Evolutionary conservation across 139 green algal species (phyloP).

Genomic region (Micromonas pusilla): DNA sequence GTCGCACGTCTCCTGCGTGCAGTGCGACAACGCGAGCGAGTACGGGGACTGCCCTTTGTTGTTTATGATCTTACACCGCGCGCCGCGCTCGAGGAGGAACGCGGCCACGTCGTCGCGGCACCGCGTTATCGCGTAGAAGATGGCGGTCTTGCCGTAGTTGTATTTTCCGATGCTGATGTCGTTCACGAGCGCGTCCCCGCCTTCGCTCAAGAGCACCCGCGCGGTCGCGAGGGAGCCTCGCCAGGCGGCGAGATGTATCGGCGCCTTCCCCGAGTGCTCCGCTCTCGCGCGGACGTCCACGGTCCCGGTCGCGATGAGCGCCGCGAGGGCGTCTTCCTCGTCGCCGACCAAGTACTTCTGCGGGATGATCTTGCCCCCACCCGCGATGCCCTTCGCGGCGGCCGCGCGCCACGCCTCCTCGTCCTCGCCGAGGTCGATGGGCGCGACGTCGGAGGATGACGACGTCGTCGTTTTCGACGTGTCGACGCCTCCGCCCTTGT

Average conservation of each 20-base stretch:
- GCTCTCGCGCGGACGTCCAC: background rate
- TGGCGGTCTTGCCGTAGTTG: conserved; percentile 30
- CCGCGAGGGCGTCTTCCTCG: background rate
- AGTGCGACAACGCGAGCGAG: conserved; percentile 6
- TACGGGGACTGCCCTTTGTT: conserved; percentile 24
- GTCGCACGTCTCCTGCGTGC: conserved; percentile 2
- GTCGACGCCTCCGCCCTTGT: too few relatives aligned
- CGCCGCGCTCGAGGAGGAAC: background rate
- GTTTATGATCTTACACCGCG: conserved; percentile 9
- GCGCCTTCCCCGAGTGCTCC: conserved; percentile 12
- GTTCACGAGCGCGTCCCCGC: conserved; percentile 7
- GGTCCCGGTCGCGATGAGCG: background rate
- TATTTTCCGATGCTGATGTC: background rate
- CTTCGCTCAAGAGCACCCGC: background rate
- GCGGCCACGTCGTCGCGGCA: conserved; percentile 24
- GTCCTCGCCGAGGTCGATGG: background rate
- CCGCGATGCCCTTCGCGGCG: background rate
- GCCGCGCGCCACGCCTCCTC: background rate
- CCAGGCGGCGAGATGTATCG: conserved; percentile 22
- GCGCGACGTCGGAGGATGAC: background rate
- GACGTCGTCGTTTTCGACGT: too few relatives aligned
- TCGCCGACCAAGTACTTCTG: background rate
- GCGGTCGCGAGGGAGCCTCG: background rate
- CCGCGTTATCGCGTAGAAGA: conserved; percentile 29
- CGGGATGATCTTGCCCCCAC: background rate